Evolutionary conservation across 192 early-diverging fungal genomes (phyloP).

Genomic region (Rhizophlyctis rosea): DNA sequence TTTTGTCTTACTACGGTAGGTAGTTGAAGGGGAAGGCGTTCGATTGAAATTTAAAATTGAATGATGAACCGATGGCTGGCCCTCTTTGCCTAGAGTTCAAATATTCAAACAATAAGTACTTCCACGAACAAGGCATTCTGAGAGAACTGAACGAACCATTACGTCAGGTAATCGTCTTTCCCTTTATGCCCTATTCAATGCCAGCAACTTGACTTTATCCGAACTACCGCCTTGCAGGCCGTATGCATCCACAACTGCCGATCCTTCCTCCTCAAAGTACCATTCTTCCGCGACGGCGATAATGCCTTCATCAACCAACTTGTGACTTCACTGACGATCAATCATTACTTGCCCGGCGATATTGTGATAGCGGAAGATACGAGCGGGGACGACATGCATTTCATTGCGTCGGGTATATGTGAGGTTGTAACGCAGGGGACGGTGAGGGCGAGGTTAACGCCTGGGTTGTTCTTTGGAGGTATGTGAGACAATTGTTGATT

Average conservation of each 20-base stretch:
- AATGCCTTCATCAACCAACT: slow-evolving; percentile 14
- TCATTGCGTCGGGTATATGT: slow-evolving; percentile 24
- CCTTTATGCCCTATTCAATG: background rate
- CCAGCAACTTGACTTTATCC: background rate
- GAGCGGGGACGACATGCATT: slow-evolving; percentile 32
- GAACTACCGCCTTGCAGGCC: slow-evolving; percentile 20
- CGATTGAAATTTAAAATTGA: no score
- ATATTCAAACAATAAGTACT: slow-evolving; percentile 45
- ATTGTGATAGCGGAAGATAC: slow-evolving; percentile 26
- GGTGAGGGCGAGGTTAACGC: slow-evolving; percentile 3
- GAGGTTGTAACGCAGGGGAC: slow-evolving; percentile 22
- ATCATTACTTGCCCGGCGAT: slow-evolving; percentile 27
- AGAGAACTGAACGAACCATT: slow-evolving; percentile 44
- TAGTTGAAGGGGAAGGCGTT: no score
- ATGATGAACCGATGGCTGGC: no score
- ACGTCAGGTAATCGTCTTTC: slow-evolving; percentile 24
- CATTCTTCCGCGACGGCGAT: slow-evolving; percentile 38
- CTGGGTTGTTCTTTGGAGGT: slow-evolving; percentile 36
- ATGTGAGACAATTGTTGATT: background rate
- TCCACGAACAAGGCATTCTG: slow-evolving; percentile 44
- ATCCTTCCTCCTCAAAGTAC: slow-evolving; percentile 45
- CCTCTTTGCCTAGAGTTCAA: slow-evolving; percentile 35
- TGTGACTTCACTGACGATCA: slow-evolving; percentile 18
- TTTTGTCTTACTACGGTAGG: slow-evolving; percentile 36
- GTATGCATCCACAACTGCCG: slow-evolving; percentile 48